Conservation (phyloP, 768 basidiomycete species). For the Plicaturopsis crispa region DNA sequence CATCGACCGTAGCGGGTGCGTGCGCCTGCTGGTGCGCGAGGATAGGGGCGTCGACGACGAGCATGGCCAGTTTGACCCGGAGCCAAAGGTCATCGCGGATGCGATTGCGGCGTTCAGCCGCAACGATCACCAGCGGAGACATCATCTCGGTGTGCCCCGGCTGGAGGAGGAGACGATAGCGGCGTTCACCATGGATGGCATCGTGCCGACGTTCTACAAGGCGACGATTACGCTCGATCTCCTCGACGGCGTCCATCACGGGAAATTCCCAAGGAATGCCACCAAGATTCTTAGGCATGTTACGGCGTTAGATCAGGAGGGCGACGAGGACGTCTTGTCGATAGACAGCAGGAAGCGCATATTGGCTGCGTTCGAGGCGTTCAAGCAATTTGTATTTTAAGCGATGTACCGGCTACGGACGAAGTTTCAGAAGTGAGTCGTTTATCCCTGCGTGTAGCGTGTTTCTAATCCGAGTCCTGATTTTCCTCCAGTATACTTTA, state of each 20-base stretch:
- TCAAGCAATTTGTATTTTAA: not conserved
- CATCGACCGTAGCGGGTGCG: slow-evolving; percentile 12
- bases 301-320: not conserved
- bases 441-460: no score
- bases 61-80: slow-evolving; percentile 14
- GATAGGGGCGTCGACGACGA: slow-evolving; percentile 11
- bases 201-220: slow-evolving; percentile 26
- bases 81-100: slow-evolving; percentile 23
- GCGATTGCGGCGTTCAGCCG: slow-evolving; percentile 24
- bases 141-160: slow-evolving; percentile 5
- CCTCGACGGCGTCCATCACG: slow-evolving; percentile 8
- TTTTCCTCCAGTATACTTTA: no score
- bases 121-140: slow-evolving; percentile 15
- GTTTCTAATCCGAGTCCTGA: no score
- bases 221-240: slow-evolving; percentile 24
- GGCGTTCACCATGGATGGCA: slow-evolving; percentile 26
- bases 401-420: no score
- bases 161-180: slow-evolving; percentile 23
- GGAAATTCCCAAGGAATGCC: not conserved
- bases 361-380: not conserved
- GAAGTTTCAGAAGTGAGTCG: no score
- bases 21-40: slow-evolving; percentile 19
- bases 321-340: not conserved
- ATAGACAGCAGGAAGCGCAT: not conserved
- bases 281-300: not conserved